These are phyloP conservation scores for Lentinula sp. DNA, from an alignment of 768 basidiomycete genomes.

Conservation along the genomic window DNA sequence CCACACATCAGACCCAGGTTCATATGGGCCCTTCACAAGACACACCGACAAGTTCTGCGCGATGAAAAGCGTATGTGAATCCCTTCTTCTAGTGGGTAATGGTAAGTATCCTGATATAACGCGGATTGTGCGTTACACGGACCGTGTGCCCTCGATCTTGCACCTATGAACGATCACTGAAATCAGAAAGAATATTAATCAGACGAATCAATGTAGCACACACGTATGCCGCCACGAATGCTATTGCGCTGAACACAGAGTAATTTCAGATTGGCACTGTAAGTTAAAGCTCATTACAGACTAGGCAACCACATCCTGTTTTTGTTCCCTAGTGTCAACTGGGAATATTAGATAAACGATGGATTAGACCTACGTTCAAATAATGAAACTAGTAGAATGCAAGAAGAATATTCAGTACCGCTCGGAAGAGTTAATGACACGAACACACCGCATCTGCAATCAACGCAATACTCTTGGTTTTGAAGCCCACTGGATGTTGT, in stretches of 20 bases:
- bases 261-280: neutral
- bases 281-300: slow-evolving; percentile 13
- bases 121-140: slow-evolving; percentile 10
- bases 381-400: slow-evolving; percentile 41
- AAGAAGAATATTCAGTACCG: neutral
- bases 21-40: neutral
- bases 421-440: neutral
- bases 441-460: slow-evolving; percentile 49
- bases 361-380: slow-evolving; percentile 33
- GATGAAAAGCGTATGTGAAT: slow-evolving; percentile 52
- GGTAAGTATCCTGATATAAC: neutral
- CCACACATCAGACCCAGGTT: neutral
- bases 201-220: slow-evolving; percentile 9
- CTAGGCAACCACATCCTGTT: slow-evolving; percentile 44
- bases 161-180: slow-evolving; percentile 20
- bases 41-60: slow-evolving; percentile 49
- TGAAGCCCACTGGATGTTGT: slow-evolving; percentile 38
- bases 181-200: neutral
- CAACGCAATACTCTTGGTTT: slow-evolving; percentile 47
- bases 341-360: slow-evolving; percentile 2
- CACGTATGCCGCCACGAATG: slow-evolving; percentile 41
- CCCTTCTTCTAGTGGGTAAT: slow-evolving; percentile 29
- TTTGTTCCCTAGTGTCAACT: neutral
- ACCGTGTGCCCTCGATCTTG: slow-evolving; percentile 39
- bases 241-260: slow-evolving; percentile 28